Base-by-base conservation (phyloP, 2,329 filamentous ascomycete genomes). In the Cryphonectria parasitica region DNA sequence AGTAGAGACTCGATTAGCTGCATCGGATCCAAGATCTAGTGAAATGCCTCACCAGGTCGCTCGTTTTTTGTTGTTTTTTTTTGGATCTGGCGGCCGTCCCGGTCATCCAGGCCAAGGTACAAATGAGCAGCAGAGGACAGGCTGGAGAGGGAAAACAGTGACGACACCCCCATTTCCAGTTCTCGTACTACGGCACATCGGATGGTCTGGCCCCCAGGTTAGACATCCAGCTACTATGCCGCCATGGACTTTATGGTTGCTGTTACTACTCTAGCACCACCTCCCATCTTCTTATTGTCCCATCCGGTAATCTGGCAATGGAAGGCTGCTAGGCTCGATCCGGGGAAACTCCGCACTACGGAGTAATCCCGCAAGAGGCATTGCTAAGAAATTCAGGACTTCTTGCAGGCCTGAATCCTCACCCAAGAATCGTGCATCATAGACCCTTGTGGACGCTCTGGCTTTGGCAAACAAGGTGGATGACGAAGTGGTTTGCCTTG, bases 291-390 rank as follows among this genome's bases (percentile, higher is more conserved):
- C 11, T 10, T 10, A 39, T 39, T 36, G 34, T 61, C 58, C 58
- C 31, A 61, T 61, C 58, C 58, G 58, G 34, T 39, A 61, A 39
- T 61, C 58, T 61, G 58, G 58, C 39, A 61, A 61, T 19, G 58
- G 34, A 61, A 61, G 19, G 19, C 34, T 39, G 34, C 58, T 39
- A 61, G 58, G 58, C 58, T 25, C 34, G 2, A 39, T 61, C 58
- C 58, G 58, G 58, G 58, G 58, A 61, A 61, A 19, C 28, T 58
- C 28, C 54, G 15, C 25, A 31, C 15, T 58, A 58, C 54, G 54
- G 54, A 58, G 54, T 34, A 58, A 31, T 19, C 25, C 25, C 28
- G 15, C 28, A 58, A n/a, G 28, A 31, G 25, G 25, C 54, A 58
- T 31, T 58, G 54, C 15, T 58, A 49, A 10, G 45, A n/a, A 49